phyloP scores from a whole-genome alignment of 345 rosid species.

The Populus pruinosa region DNA sequence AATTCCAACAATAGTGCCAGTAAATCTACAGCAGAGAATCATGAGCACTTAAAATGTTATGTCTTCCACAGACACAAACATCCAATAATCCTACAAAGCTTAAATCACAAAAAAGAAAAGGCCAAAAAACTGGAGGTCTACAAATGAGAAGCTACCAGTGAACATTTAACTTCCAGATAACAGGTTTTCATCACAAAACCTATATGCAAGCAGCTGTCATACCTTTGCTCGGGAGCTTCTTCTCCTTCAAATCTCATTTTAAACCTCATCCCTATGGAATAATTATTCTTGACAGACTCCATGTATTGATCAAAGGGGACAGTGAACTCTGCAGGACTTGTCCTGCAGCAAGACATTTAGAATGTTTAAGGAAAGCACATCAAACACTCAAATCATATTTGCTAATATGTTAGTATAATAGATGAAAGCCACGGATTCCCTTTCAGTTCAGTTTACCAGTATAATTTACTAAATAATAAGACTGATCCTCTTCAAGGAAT shows the following conservation, averaged over 20 bases:
- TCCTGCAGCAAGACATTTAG: constrained; percentile 24
- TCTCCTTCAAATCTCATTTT: constrained; percentile 60
- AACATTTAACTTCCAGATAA: neutral
- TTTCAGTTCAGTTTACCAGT: neutral
- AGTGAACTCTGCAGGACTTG: constrained; percentile 50
- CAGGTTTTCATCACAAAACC: neutral
- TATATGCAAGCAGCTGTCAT: neutral
- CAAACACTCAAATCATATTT: neutral
- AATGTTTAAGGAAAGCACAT: neutral
- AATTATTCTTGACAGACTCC: constrained; percentile 38
- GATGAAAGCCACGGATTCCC: neutral
- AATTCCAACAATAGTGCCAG: constrained; percentile 52
- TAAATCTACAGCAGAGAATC: constrained; percentile 28
- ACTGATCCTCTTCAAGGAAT: neutral
- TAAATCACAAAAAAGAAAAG: neutral
- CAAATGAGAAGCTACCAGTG: neutral
- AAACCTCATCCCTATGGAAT: constrained; percentile 56
- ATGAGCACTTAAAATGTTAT: neutral
- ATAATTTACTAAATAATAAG: neutral
- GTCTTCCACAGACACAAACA: neutral
- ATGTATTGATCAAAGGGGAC: constrained; percentile 45
- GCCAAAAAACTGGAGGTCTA: neutral
- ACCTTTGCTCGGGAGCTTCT: constrained; percentile 64
- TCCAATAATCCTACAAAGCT: neutral
- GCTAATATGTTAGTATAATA: neutral